These are phyloP conservation scores for Salix koriyanagi DNA, from an alignment of 345 rosid genomes.

Conservation along the genomic window DNA sequence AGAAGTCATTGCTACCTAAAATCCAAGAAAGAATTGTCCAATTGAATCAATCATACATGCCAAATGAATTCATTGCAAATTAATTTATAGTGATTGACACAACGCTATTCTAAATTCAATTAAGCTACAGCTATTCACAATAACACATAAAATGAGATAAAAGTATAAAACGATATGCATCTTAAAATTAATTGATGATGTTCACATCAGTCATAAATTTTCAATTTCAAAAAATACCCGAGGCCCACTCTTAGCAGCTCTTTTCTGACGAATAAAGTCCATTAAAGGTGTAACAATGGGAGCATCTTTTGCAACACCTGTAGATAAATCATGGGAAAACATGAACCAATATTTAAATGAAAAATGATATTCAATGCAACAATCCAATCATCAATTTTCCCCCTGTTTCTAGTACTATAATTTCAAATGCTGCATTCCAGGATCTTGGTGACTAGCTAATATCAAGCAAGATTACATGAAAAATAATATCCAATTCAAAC, in stretches of 20 bases:
- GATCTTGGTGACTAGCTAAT: not conserved
- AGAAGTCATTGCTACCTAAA: not conserved
- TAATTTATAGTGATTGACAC: not conserved
- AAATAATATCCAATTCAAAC: not conserved
- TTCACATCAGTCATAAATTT: not conserved
- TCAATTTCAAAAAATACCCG: slow-evolving; percentile 37
- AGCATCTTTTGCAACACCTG: slow-evolving; percentile 48
- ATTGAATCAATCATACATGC: not conserved
- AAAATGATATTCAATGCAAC: not conserved
- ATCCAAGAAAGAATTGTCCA: not conserved
- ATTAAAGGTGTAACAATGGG: slow-evolving; percentile 65
- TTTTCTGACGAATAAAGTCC: slow-evolving; percentile 76
- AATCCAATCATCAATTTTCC: not conserved
- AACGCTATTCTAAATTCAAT: not conserved
- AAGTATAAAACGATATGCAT: too few species aligned
- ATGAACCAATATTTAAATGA: not conserved
- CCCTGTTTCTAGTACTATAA: not conserved
- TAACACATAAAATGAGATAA: not conserved
- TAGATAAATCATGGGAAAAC: not conserved
- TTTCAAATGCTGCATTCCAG: not conserved
- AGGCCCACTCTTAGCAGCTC: slow-evolving; percentile 53
- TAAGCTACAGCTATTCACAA: not conserved
- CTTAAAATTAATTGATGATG: not conserved
- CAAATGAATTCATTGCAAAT: not conserved
- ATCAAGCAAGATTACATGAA: too few species aligned